These are phyloP conservation scores for Epicoccum nigrum DNA, from an alignment of 2,329 filamentous ascomycete species.

Conservation along the genomic window DNA sequence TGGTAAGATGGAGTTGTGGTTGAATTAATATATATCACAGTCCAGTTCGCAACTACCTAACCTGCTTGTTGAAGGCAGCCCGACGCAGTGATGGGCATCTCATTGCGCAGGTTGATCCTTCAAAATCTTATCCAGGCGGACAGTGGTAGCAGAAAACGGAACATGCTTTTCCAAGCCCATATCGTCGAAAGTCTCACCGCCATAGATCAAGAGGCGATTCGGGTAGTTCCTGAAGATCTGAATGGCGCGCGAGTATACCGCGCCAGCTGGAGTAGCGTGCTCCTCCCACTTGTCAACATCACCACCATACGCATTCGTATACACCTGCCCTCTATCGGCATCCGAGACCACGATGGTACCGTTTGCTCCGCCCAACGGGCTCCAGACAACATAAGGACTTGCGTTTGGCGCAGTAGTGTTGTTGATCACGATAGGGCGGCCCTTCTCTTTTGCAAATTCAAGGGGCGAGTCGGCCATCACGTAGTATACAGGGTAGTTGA, in stretches of 20 bases:
- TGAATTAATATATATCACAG: too few relatives aligned
- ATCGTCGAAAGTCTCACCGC: neutral
- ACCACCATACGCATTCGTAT: neutral
- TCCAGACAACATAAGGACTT: conserved; percentile 31
- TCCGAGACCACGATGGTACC: conserved; percentile 13
- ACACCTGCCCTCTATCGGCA: neutral
- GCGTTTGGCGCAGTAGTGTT: conserved; percentile 27
- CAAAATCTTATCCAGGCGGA: neutral
- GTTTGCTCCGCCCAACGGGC: conserved; percentile 27
- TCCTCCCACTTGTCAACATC: neutral
- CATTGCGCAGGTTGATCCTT: neutral
- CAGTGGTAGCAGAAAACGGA: neutral
- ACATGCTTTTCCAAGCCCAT: neutral
- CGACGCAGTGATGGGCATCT: neutral
- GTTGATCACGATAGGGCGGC: conserved; percentile 25
- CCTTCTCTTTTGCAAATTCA: conserved; percentile 22
- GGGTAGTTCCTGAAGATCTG: neutral
- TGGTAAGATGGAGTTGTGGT: too few relatives aligned
- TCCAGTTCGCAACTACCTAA: too few relatives aligned
- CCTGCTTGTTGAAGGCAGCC: too few relatives aligned
- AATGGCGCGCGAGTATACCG: neutral
- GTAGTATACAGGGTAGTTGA: conserved; percentile 32
- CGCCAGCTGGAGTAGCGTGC: neutral
- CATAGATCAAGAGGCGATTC: neutral
- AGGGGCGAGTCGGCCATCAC: conserved; percentile 27